Base-by-base conservation (phyloP, 208 protist species). In the Sergeia podlipaevii region DNA sequence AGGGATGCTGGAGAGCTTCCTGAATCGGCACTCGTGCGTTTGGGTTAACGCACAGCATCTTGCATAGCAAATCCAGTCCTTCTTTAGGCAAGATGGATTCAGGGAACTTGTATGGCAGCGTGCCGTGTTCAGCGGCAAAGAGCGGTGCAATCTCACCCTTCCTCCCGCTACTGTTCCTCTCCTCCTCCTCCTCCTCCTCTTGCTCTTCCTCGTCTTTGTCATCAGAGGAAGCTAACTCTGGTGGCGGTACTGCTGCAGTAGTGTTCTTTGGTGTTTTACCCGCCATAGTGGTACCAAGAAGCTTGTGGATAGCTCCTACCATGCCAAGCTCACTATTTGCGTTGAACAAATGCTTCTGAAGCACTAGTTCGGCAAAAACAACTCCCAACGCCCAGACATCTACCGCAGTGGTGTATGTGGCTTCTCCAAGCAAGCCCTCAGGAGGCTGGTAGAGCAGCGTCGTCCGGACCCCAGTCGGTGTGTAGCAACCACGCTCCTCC, bases 371-470 rank as follows among this genome's bases (percentile, higher is more conserved):
- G 0, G 77, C 85, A 64, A 97, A 93, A 8, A 95, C 68, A 29
- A 93, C 80, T 0, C 91, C 91, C 2, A 84, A 65, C 6, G 80
- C 72, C 88, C 91, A 97, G 36, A 93, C 66, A 61, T 97, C 91
- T n/a, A 78, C 58, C 11, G 71, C 69, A 3, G 82, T 64, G 26
- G 65, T 71, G 60, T 86, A 88, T 1, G 13, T 18, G n/a, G 60
- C 65, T 29, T 70, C 65, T 11, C 91, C 91, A 18, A 94, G 60
- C 1, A 97, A 64, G 30, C 63, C 66, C 66, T 97, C 87, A 2
- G 88, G 87, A 0, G 91, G 47, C 21, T 81, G 80, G 64, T 95
- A 97, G 51, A 89, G 74, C 30, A 91, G 61, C n/a, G 91, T 97
- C 13, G 87, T 93, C 28, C 85, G 81, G 34, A 83, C 62, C 32